Base-by-base conservation (phyloP, 2,329 filamentous ascomycete species). In the Hyphodiscus sp. region DNA sequence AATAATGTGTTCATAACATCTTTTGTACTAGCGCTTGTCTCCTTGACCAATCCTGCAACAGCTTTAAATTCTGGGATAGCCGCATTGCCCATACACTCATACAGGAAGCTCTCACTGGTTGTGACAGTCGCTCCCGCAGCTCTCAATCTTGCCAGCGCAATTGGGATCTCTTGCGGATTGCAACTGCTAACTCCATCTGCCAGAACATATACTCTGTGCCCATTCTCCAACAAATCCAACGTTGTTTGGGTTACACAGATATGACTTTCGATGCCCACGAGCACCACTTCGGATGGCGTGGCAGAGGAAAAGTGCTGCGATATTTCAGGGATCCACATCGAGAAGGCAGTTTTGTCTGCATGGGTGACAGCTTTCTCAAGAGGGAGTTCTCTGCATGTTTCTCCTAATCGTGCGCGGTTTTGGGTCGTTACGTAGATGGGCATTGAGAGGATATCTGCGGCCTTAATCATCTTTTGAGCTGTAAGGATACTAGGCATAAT, bases 171-270 rank as follows among this genome's bases (percentile, higher is more conserved):
- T 66, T 88, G 83, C 18, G 76, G 73, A 73, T 96, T 95, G 69
- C 88, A 90, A 72, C 87, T 92, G 66, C 87, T 91, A 43, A 97
- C 91, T 30, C 83, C 92, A 70, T 97, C 92, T 50, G 91, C 89
- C 30, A 96, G 76, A 41, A 97, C 75, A 69, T 95, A 96, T 7
- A 96, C 92, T 50, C 76, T 76, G 70, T 96, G 89, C 0, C 91
- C 91, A 1, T 78, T 77, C 20, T 76, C 74, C 44, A 94, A 74
- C 47, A 95, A 74, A 73, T 96, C 92, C 43, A 96, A 77, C 16
- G 89, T 83, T 43, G 92, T 96, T 77, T 97, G 92, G 56, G 89
- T 91, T 29, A 97, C 84, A 75, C 92, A 97, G 68, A 97, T 94
- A 72, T 97, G 92, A 42, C 83, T 82, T 73, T 97, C 92, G 67